Evolutionary conservation across 2,329 filamentous ascomycete genomes (phyloP), one percentile per base, ranked within the genome.

Genomic region (Fusarium udum): DNA sequence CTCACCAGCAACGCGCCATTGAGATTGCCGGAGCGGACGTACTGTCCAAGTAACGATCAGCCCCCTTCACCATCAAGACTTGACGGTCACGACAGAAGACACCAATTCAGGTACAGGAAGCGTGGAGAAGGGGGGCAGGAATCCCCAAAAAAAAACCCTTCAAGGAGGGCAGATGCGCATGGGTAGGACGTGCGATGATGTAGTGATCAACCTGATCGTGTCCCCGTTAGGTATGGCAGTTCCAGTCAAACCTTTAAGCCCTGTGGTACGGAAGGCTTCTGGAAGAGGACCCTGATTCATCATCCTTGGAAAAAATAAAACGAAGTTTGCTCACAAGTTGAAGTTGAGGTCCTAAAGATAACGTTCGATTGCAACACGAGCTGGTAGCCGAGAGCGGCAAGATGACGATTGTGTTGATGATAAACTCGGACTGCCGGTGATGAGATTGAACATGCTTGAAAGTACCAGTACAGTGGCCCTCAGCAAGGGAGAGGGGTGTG

Each of bases 141-240:
- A 69, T 74, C 58, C 45, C 67, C 42, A 71, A 73, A 73, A 40
- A 45, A n/a, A 48, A 51, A 20, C 45, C 45, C 37, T 63, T 68
- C 43, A 42, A 48, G 58, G 71, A 71, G 69, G 67, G 55, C 55
- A 73, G 67, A 72, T 57, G 62, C 60, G 61, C 71, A 74, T 72
- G 71, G 71, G 71, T 74, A 60, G 59, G 64, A 74, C 53, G 71
- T 73, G 48, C 62, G 64, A 74, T 74, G 71, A 74, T 74, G 71
- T 74, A 74, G 71, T 74, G 71, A 74, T 74, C 71, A 72, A 66
- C 71, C 59, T 55, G 53, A 65, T 55, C 26, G 60, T 74, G 56
- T 65, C 71, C 71, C 40, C 40, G 42, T 74, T 74, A n/a, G 71
- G 71, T 64, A 69, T 74, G 60, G 56, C 71, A 73, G 67, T 56